Conservation (phyloP, 305 asterid species). For the Solanum hybrid region DNA sequence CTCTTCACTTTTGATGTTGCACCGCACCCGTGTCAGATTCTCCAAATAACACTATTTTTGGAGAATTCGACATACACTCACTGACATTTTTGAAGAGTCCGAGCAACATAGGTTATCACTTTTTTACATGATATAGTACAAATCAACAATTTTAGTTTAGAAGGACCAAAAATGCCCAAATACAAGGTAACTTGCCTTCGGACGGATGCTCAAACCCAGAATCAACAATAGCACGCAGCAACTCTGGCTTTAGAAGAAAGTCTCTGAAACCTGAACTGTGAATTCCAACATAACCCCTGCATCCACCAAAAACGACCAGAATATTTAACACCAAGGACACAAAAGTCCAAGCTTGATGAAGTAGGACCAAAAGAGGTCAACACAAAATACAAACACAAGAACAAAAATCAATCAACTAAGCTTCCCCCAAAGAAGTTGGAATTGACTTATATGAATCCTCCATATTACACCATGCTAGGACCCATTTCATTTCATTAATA, state of each 20-base stretch:
- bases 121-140: not conserved
- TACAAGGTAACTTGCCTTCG: slow-evolving; percentile 50
- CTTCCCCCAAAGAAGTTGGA: too few relatives aligned
- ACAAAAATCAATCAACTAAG: too few relatives aligned
- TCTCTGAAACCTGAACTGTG: slow-evolving; percentile 97
- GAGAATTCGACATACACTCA: too few relatives aligned
- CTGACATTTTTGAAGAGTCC: too few relatives aligned
- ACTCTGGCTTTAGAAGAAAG: slow-evolving; percentile 89
- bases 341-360: too few relatives aligned
- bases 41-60: too few relatives aligned
- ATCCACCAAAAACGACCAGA: not conserved
- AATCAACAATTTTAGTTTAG: not conserved
- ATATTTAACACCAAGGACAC: not conserved
- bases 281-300: slow-evolving; percentile 82
- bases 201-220: slow-evolving; percentile 97
- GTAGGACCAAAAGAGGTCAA: too few relatives aligned
- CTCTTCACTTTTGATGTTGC: too few relatives aligned
- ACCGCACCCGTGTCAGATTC: too few relatives aligned
- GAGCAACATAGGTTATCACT: not conserved
- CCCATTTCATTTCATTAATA: not conserved
- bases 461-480: not conserved
- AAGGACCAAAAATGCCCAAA: not conserved
- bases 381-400: too few relatives aligned
- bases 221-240: slow-evolving; percentile 82
- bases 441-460: not conserved